These are phyloP conservation scores for Daedaleopsis nitida DNA, from an alignment of 768 basidiomycete species.

Conservation along the genomic window DNA sequence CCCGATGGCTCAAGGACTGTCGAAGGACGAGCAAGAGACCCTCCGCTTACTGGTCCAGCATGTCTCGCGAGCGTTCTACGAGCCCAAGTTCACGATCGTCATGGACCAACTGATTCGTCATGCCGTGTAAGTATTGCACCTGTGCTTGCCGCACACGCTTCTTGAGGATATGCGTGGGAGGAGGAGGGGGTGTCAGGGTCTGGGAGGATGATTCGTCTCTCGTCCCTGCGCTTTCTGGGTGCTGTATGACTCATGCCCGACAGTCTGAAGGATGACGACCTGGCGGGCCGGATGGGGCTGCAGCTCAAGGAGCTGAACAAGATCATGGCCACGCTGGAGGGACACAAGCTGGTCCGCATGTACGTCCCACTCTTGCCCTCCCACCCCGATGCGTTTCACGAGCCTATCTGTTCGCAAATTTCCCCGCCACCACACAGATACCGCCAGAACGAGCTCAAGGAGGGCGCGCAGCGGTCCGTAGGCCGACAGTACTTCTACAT, in stretches of 20 bases:
- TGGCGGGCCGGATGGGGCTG: slow-evolving; percentile 88
- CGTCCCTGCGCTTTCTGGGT: slow-evolving; percentile 23
- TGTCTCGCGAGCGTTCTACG: slow-evolving; percentile 93
- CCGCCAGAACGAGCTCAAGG: slow-evolving; percentile 89
- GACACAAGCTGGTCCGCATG: slow-evolving; percentile 80
- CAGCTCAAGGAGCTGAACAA: slow-evolving; percentile 91
- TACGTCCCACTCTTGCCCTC: slow-evolving; percentile 37
- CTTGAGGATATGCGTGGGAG: slow-evolving; percentile 14
- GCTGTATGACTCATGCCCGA: slow-evolving; percentile 23
- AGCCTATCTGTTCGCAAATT: not conserved
- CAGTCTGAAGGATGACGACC: slow-evolving; percentile 92
- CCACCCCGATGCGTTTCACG: not conserved
- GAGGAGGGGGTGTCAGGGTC: slow-evolving; percentile 11
- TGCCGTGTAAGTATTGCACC: slow-evolving; percentile 80
- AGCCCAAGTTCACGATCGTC: slow-evolving; percentile 86
- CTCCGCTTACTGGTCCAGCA: slow-evolving; percentile 89
- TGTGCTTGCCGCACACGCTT: slow-evolving; percentile 20
- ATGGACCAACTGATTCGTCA: slow-evolving; percentile 92
- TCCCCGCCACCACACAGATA: slow-evolving; percentile 49
- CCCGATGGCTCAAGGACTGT: slow-evolving; percentile 36
- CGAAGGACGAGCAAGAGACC: slow-evolving; percentile 79
- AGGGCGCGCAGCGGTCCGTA: slow-evolving; percentile 84
- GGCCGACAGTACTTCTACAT: slow-evolving; percentile 96
- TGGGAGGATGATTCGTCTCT: slow-evolving; percentile 5
- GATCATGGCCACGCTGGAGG: slow-evolving; percentile 78